Evolutionary conservation across 352 stramenopile species (phyloP), one percentile per base, ranked within the genome.

Genomic region (Globisporangium solare): DNA sequence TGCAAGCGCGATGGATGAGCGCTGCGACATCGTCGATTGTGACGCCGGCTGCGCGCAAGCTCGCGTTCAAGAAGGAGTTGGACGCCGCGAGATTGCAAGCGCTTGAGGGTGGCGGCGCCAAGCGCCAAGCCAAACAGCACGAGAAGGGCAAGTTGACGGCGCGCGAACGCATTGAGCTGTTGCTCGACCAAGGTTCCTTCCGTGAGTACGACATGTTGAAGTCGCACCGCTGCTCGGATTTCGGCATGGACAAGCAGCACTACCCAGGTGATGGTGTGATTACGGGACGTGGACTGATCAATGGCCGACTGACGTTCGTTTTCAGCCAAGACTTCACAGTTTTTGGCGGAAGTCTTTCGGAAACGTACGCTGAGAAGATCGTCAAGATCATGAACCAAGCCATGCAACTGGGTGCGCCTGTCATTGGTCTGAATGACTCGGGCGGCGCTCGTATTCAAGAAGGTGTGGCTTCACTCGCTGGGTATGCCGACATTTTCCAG

Each of bases 401-500:
- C 14, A 86, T 97, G 74, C 82, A 94, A 51, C 78, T 98, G n/a
- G 94, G 94, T 17, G 93, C 89, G 22, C 97, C 97, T 13, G 89
- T 99, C 2, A 99, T 99, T 64, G 97, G 97, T 17, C 79, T 99
- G 15, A 99, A 99, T 68, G 97, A 99, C 78, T 98, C 91, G 40
- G 97, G 97, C 37, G 96, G 96, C 63, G 96, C 97, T 15, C 88
- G 97, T 52, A 99, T 99, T 61, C 97, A 99, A 74, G 97, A 99
- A 74, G 97, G 96, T 56, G 93, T 98, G 0, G 95, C 98, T 45
- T 98, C 90, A 17, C 85, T 99, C 13, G 96, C 86, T 41, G 95
- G 96, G n/a, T 99, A 99, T 74, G 96, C 96, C 3, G 96, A 99
- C 61, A 97, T 99, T 43, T 99, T 99, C 74, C 94, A 99, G 81